Evolutionary conservation across 768 basidiomycete genomes (phyloP).

Genomic region (Pisolithus tinctorius): DNA sequence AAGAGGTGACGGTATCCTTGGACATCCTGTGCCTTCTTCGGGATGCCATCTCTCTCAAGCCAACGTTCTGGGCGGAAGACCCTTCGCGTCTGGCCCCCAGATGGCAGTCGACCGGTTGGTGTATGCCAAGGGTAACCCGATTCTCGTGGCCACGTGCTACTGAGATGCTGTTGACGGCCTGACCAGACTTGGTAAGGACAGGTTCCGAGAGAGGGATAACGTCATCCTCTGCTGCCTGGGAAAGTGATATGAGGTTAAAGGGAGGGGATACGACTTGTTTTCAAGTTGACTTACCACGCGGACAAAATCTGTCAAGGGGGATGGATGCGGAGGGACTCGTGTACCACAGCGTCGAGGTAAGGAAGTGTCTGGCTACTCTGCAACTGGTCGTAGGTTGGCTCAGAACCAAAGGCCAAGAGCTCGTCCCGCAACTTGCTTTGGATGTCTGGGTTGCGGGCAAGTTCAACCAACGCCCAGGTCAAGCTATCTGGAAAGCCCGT

Average conservation of each 20-base stretch:
- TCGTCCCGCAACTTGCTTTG: constrained; percentile 14
- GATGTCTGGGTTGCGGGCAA: constrained; percentile 19
- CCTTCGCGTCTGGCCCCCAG: constrained; percentile 22
- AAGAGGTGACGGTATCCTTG: constrained; percentile 24
- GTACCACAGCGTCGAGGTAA: constrained; percentile 29
- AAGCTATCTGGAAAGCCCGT: constrained; percentile 14
- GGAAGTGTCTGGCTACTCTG: constrained; percentile 23
- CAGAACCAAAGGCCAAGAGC: constrained; percentile 12
- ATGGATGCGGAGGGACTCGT: constrained; percentile 28
- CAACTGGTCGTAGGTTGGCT: constrained; percentile 37
- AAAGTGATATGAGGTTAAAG: background rate
- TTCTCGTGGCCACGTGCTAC: constrained; percentile 34
- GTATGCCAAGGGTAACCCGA: constrained; percentile 19
- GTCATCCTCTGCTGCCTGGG: constrained; percentile 32
- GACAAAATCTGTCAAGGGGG: constrained; percentile 24
- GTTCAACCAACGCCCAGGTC: constrained; percentile 24
- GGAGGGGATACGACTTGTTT: too few species aligned
- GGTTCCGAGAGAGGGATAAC: constrained; percentile 32
- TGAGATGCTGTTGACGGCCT: constrained; percentile 23
- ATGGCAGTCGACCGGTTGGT: constrained; percentile 9
- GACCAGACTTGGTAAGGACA: constrained; percentile 20
- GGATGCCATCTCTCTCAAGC: constrained; percentile 7
- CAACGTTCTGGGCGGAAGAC: constrained; percentile 19
- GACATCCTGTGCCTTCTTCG: constrained; percentile 13
- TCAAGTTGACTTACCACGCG: constrained; percentile 22